phyloP scores from a whole-genome alignment of 306 rosid species.

The Malus sylvestris region DNA sequence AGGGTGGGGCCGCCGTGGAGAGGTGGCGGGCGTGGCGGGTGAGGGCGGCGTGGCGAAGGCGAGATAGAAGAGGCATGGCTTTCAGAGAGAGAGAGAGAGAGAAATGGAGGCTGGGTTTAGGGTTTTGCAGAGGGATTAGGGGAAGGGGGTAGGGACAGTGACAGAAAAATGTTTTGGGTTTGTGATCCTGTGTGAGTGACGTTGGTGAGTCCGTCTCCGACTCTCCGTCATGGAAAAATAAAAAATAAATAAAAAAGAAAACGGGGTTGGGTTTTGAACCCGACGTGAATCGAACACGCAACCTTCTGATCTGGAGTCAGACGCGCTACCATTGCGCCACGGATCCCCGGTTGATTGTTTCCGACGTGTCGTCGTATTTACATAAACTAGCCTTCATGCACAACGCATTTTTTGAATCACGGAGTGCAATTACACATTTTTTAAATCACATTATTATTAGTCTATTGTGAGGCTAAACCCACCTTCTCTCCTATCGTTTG shows the following conservation, averaged over 20 bases:
- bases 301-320: slow-evolving; percentile 96
- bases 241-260: neutral
- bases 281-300: slow-evolving; percentile 91
- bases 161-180: neutral
- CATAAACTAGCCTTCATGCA: too few relatives aligned
- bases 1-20: slow-evolving; percentile 35
- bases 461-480: too few relatives aligned
- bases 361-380: too few relatives aligned
- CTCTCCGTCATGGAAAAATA: neutral
- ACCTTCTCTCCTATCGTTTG: too few relatives aligned
- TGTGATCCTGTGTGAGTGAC: neutral
- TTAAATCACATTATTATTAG: too few relatives aligned
- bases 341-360: slow-evolving; percentile 28
- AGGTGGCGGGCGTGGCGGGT: slow-evolving; percentile 12
- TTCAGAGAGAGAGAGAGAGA: slow-evolving; percentile 12
- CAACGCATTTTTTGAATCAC: too few relatives aligned
- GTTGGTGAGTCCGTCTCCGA: too few relatives aligned
- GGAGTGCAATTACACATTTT: too few relatives aligned
- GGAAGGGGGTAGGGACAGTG: neutral
- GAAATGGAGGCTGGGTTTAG: neutral
- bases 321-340: slow-evolving; percentile 98
- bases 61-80: slow-evolving; percentile 46
- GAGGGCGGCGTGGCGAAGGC: slow-evolving; percentile 40
- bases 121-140: slow-evolving; percentile 3
- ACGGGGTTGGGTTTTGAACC: slow-evolving; percentile 20